A percentile compares a stretch with the other conserved stretches of the same genome.
Conservation (phyloP, 495 filamentous ascomycete genomes). For the Tricharina praecox region DNA sequence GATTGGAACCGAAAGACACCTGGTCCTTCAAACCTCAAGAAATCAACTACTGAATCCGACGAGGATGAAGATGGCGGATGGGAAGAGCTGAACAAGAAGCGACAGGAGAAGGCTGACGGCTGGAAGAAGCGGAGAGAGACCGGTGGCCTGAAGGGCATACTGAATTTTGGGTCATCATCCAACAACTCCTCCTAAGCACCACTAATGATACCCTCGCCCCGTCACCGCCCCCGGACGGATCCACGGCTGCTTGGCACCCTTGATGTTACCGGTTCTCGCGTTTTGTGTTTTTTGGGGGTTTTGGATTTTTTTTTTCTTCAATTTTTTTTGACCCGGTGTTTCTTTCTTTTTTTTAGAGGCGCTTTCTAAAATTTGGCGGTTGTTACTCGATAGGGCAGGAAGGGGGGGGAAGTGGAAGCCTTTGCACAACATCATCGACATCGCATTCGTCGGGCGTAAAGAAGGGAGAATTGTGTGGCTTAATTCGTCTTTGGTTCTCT, state of each 20-base stretch:
- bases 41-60: constrained; percentile 17
- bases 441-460: constrained; percentile 3
- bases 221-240: neutral
- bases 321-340: neutral
- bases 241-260: neutral
- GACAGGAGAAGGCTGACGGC: constrained; percentile 23
- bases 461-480: constrained; percentile 1
- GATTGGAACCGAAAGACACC: constrained; percentile 33
- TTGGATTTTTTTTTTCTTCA: constrained; percentile 8
- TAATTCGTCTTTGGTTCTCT: neutral
- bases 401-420: too few relatives aligned
- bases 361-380: constrained; percentile 8
- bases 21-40: constrained; percentile 21
- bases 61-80: constrained; percentile 24
- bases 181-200: constrained; percentile 10
- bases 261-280: constrained; percentile 7
- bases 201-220: neutral
- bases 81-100: constrained; percentile 24
- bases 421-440: neutral
- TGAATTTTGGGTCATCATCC: constrained; percentile 18
- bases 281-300: constrained; percentile 16
- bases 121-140: constrained; percentile 26
- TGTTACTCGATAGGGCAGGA: too few relatives aligned
- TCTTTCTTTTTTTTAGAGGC: constrained; percentile 8
- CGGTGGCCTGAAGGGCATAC: constrained; percentile 19